Conservation (phyloP, 495 filamentous ascomycete genomes). For the Xylaria venustula region DNA sequence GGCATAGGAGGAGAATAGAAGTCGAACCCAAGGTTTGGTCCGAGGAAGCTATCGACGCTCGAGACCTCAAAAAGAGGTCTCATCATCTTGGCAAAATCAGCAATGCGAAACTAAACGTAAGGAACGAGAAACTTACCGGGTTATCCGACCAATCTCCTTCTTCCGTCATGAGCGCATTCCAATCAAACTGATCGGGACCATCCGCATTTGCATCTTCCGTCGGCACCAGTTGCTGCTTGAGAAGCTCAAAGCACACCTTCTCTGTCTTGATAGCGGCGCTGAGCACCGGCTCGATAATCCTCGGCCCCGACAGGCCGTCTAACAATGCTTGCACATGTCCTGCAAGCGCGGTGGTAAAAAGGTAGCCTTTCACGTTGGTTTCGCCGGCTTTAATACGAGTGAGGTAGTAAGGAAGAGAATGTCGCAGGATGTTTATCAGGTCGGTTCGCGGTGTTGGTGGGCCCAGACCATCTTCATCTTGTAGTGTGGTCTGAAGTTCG, state of each 20-base stretch:
- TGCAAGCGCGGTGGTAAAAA: slow-evolving; percentile 40
- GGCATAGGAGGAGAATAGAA: not conserved
- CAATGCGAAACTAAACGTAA: not conserved
- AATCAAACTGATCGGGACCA: slow-evolving; percentile 5
- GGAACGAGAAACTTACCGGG: not conserved
- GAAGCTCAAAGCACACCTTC: slow-evolving; percentile 24
- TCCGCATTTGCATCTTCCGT: not conserved
- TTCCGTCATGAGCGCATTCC: not conserved
- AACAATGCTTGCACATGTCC: slow-evolving; percentile 47
- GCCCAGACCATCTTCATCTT: slow-evolving; percentile 49
- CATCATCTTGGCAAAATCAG: slow-evolving; percentile 1
- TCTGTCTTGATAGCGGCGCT: slow-evolving; percentile 34
- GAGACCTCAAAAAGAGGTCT: not conserved
- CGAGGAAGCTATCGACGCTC: slow-evolving; percentile 3
- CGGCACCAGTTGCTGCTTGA: slow-evolving; percentile 14
- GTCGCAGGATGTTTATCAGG: slow-evolving; percentile 44
- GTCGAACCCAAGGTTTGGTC: not conserved
- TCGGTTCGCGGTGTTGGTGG: slow-evolving; percentile 44
- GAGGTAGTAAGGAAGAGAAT: slow-evolving; percentile 45
- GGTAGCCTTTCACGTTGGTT: slow-evolving; percentile 57
- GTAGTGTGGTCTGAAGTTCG: slow-evolving; percentile 41
- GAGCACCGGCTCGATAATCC: slow-evolving; percentile 31
- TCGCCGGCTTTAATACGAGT: slow-evolving; percentile 47
- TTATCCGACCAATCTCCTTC: not conserved
- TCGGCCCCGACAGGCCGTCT: slow-evolving; percentile 32